phyloP scores from a whole-genome alignment of 208 protist species.

The Wallacemonas collosoma region DNA sequence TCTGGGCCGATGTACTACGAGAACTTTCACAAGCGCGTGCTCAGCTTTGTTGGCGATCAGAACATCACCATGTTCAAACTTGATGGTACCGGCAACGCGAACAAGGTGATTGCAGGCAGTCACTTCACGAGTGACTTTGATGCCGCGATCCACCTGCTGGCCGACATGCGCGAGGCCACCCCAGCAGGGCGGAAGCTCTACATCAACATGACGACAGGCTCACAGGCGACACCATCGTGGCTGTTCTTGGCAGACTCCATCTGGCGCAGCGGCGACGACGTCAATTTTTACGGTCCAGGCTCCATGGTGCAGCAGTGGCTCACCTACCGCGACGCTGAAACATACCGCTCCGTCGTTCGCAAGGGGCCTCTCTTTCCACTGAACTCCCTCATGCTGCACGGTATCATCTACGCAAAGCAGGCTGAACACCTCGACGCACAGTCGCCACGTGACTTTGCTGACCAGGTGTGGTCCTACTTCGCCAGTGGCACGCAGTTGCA shows the following conservation, averaged over 20 bases:
- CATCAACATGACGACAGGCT: slow-evolving; percentile 16
- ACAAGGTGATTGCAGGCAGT: slow-evolving; percentile 13
- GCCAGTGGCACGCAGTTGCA: slow-evolving; percentile 7
- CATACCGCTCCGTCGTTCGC: slow-evolving; percentile 13
- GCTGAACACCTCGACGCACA: slow-evolving; percentile 6
- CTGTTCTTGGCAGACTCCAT: slow-evolving; percentile 14
- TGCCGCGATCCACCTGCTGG: slow-evolving; percentile 9
- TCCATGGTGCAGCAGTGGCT: slow-evolving; percentile 16
- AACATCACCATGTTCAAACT: slow-evolving; percentile 16
- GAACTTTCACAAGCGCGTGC: slow-evolving; percentile 7
- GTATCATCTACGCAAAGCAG: slow-evolving; percentile 15
- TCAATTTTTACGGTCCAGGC: slow-evolving; percentile 10
- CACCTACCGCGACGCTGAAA: slow-evolving; percentile 12
- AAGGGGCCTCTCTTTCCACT: slow-evolving; percentile 7
- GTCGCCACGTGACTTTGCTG: slow-evolving; percentile 8
- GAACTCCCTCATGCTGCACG: slow-evolving; percentile 9
- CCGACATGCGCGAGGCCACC: slow-evolving; percentile 12
- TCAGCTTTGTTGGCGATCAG: slow-evolving; percentile 2
- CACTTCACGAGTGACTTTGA: slow-evolving; percentile 18
- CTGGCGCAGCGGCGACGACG: slow-evolving; percentile 11
- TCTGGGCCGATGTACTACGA: neutral
- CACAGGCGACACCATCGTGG: slow-evolving; percentile 11
- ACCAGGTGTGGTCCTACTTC: slow-evolving; percentile 17
- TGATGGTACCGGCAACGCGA: slow-evolving; percentile 3
- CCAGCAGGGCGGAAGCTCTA: neutral